Evolutionary conservation across 1,139 yeast species (phyloP).

Genomic region (Candida tunisiensis): DNA sequence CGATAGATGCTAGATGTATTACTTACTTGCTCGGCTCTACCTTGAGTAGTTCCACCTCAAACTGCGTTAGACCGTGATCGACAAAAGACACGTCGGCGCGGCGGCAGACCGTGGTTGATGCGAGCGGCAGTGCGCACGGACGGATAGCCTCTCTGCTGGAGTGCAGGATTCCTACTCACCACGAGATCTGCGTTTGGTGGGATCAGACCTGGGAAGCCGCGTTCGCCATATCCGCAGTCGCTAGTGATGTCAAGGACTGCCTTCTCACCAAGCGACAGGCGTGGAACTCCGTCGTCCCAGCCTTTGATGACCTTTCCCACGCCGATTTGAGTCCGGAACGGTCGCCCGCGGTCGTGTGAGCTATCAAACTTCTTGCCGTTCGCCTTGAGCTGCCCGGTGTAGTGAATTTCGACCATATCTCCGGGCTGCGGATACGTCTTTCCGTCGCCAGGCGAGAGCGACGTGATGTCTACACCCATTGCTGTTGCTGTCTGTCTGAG

Average conservation of each 20-base stretch:
- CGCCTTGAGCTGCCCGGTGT: conserved; percentile 87
- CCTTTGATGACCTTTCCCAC: conserved; percentile 94
- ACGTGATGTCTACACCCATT: conserved; percentile 23
- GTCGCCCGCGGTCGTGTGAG: conserved; percentile 83
- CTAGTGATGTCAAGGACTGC: conserved; percentile 88
- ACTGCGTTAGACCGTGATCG: too few relatives aligned
- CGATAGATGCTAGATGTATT: too few relatives aligned
- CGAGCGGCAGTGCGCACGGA: too few relatives aligned
- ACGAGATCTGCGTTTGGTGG: conserved; percentile 92
- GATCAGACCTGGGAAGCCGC: conserved; percentile 92
- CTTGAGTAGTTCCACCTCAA: too few relatives aligned
- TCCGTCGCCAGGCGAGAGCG: conserved; percentile 41
- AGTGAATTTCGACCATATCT: conserved; percentile 73
- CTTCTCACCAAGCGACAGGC: conserved; percentile 81
- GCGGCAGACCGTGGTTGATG: too few relatives aligned
- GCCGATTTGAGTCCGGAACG: conserved; percentile 86
- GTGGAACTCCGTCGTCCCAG: conserved; percentile 90
- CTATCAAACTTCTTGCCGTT: conserved; percentile 93
- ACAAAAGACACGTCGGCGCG: too few relatives aligned
- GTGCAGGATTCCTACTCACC: too few relatives aligned
- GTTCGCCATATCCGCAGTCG: conserved; percentile 80
- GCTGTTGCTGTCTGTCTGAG: too few relatives aligned
- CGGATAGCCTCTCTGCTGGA: too few relatives aligned
- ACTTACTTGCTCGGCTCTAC: too few relatives aligned
- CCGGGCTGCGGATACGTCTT: conserved; percentile 72